Evolutionary conservation across 768 basidiomycete species (phyloP), one percentile per base, ranked within the genome.

Genomic region (Sporobolomyces roseus): DNA sequence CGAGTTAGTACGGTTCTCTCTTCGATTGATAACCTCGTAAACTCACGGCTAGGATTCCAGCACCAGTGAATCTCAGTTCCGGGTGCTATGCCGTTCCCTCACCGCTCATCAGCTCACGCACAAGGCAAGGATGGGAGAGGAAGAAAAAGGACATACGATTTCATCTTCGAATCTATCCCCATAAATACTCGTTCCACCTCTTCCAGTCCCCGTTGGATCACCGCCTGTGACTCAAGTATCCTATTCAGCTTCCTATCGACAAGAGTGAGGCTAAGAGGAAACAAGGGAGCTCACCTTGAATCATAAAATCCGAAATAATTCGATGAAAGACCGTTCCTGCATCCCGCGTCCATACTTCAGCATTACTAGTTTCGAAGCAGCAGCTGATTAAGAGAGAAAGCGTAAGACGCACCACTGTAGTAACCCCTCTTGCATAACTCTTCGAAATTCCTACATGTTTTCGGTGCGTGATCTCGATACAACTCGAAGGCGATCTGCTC

Each of bases 271-370:
- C 25, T 9, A 52, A 27, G 50, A 27, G 50, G 45, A 16, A 16
- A 23, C 14, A 46, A 46, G 45, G 25, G 50, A 51, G 50, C 63
- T 27, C 46, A 45, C 80, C 87, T 81, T 99, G 94, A 21, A 96
- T 87, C 94, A 97, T 97, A 77, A 97, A 97, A 77, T 93, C 93
- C 88, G 93, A 75, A 25, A 98, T 88, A 74, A 98, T 88, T 41
- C 94, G 87, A 80, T 97, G 94, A 77, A 96, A 97, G 54, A 90
- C 77, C 6, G 90, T 85, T 27, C 86, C 86, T 73, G 17, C 10
- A 41, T 41, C 10, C n/a, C n/a, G n/a, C n/a, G n/a, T n/a, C n/a
- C n/a, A n/a, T n/a, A n/a, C n/a, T n/a, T n/a, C n/a, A n/a, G n/a
- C n/a, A n/a, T n/a, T n/a, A n/a, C n/a, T n/a, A n/a, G n/a, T n/a